Evolutionary conservation across 371 early-diverging fungal species (phyloP), one percentile per base, ranked within the genome.

Genomic region (Mucor saturninus): DNA sequence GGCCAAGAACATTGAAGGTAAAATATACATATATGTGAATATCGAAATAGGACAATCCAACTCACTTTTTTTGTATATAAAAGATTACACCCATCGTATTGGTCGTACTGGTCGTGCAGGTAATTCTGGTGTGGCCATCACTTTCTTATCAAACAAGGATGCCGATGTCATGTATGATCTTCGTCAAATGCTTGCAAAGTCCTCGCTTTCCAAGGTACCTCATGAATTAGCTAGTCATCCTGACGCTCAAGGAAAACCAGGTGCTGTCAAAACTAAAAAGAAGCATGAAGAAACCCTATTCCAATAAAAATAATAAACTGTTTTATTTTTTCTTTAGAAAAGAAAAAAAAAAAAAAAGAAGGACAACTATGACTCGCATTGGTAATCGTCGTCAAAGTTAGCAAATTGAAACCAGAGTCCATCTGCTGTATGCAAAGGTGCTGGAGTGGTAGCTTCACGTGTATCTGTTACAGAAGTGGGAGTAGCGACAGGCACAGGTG

Each of bases 41-140:
- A 21, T 21, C 1, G 1, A 21, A 21, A 21, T 21, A 21, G 21
- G 21, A 21, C 21, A 21, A 21, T 21, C 21, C 21, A 21, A 21
- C 21, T 21, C 21, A 21, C 1, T 21, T 21, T 21, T 21, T 21
- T 21, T 21, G 37, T 40, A 30, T 55, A 42, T 57, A 31, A 72
- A 72, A 83, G 95, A 95, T 76, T 98, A 98, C 74, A 97, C 96
- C 28, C 98, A 98, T 84, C 89, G 98, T 73, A 95, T 98, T 65
- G 99, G 98, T 68, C 91, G 99, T 72, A 98, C 99, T 1, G 99
- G 98, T 66, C 93, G 98, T 74, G 98, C 98, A 35, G 99, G 99
- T 42, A 89, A 91, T 63, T 81, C 83, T n/a, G 99, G 99, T 60
- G 84, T 89, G 14, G 95, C 99, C 0, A 85, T 98, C 35, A 94